Conservation (phyloP, 2,329 filamentous ascomycete genomes). For the Clonostachys rhizophaga region DNA sequence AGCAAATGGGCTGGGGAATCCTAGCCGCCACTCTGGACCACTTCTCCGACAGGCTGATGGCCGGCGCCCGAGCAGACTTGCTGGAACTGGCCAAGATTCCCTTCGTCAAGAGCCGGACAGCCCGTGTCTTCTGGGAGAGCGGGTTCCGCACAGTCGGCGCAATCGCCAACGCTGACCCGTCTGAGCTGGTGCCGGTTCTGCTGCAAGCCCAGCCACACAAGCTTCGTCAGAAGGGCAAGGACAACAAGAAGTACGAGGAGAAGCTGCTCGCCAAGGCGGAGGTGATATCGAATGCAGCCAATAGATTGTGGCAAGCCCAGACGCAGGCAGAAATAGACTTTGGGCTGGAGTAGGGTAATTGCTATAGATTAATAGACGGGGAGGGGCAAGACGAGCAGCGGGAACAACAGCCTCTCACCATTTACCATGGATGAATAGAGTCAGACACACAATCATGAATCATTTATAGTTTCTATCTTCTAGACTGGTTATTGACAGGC, state of each 20-base stretch:
- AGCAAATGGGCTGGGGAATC: slow-evolving; percentile 71
- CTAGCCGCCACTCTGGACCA: slow-evolving; percentile 70
- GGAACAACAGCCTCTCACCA: no score
- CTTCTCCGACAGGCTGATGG: slow-evolving; percentile 68
- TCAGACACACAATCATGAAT: no score
- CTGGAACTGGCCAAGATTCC: slow-evolving; percentile 67
- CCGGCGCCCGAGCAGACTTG: slow-evolving; percentile 67
- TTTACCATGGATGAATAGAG: no score
- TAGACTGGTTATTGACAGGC: no score
- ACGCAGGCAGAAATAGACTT: slow-evolving; percentile 45
- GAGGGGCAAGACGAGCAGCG: no score
- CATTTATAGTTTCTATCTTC: no score
- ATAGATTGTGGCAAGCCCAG: slow-evolving; percentile 59
- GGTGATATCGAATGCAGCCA: slow-evolving; percentile 64
- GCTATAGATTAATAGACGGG: neutral
- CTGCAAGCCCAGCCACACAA: slow-evolving; percentile 71
- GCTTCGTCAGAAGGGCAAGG: slow-evolving; percentile 44
- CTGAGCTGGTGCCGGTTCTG: slow-evolving; percentile 66
- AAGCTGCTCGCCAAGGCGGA: slow-evolving; percentile 64
- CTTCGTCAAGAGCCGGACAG: slow-evolving; percentile 74
- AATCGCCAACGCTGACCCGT: slow-evolving; percentile 64
- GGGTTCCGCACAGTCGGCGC: slow-evolving; percentile 65
- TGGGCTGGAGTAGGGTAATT: slow-evolving; percentile 20
- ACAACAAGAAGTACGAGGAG: slow-evolving; percentile 57
- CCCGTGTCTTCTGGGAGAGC: slow-evolving; percentile 68